These are phyloP conservation scores for Blastobotrys parvus DNA, from an alignment of 805 yeast species.

Conservation along the genomic window DNA sequence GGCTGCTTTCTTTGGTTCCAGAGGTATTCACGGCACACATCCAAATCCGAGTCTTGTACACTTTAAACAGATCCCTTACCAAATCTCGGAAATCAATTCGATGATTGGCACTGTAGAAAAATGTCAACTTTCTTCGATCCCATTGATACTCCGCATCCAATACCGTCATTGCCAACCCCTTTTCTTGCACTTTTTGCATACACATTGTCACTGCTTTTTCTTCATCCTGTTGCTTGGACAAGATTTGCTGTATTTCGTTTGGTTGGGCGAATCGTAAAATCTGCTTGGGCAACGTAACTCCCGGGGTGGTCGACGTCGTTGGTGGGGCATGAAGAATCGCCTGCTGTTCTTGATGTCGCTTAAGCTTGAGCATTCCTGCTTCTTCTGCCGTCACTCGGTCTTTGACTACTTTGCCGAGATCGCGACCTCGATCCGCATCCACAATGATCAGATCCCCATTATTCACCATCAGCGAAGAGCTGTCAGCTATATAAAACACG, in stretches of 20 bases:
- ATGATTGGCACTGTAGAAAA: constrained; percentile 55
- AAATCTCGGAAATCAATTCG: constrained; percentile 73
- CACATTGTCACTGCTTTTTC: constrained; percentile 59
- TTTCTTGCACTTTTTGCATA: constrained; percentile 44
- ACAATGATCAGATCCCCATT: constrained; percentile 68
- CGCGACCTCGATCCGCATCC: constrained; percentile 77
- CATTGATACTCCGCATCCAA: constrained; percentile 80
- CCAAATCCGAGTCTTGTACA: constrained; percentile 78
- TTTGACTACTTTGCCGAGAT: constrained; percentile 58
- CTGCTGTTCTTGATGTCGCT: constrained; percentile 65
- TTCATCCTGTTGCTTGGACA: constrained; percentile 57
- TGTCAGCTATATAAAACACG: constrained; percentile 55
- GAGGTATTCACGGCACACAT: constrained; percentile 57
- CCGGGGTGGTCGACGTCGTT: constrained; percentile 31
- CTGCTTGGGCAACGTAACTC: constrained; percentile 59
- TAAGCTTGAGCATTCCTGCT: constrained; percentile 56
- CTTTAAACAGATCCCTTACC: constrained; percentile 64
- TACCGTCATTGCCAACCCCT: constrained; percentile 47
- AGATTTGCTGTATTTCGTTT: constrained; percentile 50
- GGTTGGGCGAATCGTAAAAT: constrained; percentile 55
- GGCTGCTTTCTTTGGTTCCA: neutral
- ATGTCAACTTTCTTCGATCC: constrained; percentile 73
- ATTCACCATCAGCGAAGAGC: constrained; percentile 30
- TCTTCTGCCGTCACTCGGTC: constrained; percentile 53
- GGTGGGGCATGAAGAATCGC: constrained; percentile 43